A percentile compares a stretch with the other conserved stretches of the same genome.
Evolutionary conservation across 192 early-diverging fungal species (phyloP).

Genomic region (Backusella tuberculispora): DNA sequence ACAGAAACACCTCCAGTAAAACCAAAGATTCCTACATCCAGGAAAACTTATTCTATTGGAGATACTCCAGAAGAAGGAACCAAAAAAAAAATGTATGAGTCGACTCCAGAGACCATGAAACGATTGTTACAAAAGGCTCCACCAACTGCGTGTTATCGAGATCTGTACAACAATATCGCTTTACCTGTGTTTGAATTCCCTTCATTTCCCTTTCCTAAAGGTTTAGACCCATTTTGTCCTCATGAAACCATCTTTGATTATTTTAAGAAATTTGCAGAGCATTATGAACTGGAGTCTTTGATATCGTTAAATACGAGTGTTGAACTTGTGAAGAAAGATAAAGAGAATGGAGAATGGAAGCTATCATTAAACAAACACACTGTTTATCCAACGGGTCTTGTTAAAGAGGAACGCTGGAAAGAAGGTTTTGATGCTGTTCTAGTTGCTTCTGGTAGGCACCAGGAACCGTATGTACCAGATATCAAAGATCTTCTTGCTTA

Average conservation of each 20-base stretch:
- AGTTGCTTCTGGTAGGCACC: constrained; percentile 26
- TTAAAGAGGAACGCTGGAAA: background rate
- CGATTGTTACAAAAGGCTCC: background rate
- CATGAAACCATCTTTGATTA: constrained; percentile 24
- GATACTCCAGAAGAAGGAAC: constrained; percentile 1
- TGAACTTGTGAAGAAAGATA: constrained; percentile 18
- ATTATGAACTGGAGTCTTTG: constrained; percentile 17
- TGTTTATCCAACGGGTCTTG: background rate
- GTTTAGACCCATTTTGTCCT: background rate
- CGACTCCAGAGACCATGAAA: constrained; percentile 17
- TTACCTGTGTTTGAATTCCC: constrained; percentile 13
- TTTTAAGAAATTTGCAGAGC: constrained; percentile 18
- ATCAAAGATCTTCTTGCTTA: constrained; percentile 17
- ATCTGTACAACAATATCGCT: background rate
- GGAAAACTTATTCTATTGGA: background rate
- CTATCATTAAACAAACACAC: background rate
- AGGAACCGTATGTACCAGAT: constrained; percentile 21
- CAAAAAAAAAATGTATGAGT: constrained; percentile 12
- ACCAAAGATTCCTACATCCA: constrained; percentile 15
- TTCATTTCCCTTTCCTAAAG: background rate
- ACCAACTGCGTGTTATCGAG: constrained; percentile 24
- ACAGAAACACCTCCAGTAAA: constrained; percentile 10
- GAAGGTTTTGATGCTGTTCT: constrained; percentile 30
- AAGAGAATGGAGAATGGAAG: constrained; percentile 7
- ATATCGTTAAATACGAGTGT: constrained; percentile 30